Base-by-base conservation (phyloP, 2,329 filamentous ascomycete genomes). In the Botryotinia narcissicola region DNA sequence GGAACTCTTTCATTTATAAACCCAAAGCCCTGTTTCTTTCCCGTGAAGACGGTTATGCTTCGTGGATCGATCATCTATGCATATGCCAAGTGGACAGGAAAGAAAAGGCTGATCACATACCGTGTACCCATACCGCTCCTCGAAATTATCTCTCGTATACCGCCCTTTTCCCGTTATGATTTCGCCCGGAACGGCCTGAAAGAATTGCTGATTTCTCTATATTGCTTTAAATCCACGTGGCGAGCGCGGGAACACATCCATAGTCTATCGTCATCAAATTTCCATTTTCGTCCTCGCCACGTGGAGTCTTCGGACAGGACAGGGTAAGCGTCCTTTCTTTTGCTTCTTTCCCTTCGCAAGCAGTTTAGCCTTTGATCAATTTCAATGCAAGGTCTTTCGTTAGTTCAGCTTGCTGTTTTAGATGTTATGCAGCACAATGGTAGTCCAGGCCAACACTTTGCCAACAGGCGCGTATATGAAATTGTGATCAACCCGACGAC, bases 211-310 rank as follows among this genome's bases (percentile, higher is more conserved):
- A 68, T 32, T 32, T 57, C 25, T 57, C 66, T 18, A 37, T 29
- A 51, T 68, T 68, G 66, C 66, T 48, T 68, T 18, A n/a, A 32
- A 68, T 42, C 48, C 66, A 68, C 66, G 66, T 68, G 66, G 66
- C 48, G n/a, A 29, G 16, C 35, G 66, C 66, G 66, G 48, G 35
- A 42, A 54, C 48, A 68, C 46, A 42, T 68, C 35, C 48, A 68
- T 42, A 57, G 42, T 29, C 48, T 68, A 57, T 68, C 66, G 66
- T 57, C 66, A 68, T 68, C 64, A 68, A 68, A 68, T 57, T 68
- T 57, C 48, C 66, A 57, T 25, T 57, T 68, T 18, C 25, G 66
- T 57, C 66, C 35, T 42, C 35, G n/a, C 66, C 66, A 68, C 66
- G 66, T 68, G 66, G 48, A 57, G 66, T 42, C 6, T 68, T 57